Base-by-base conservation (phyloP, 129 eudicot genomes). In the Artemisia annua region DNA sequence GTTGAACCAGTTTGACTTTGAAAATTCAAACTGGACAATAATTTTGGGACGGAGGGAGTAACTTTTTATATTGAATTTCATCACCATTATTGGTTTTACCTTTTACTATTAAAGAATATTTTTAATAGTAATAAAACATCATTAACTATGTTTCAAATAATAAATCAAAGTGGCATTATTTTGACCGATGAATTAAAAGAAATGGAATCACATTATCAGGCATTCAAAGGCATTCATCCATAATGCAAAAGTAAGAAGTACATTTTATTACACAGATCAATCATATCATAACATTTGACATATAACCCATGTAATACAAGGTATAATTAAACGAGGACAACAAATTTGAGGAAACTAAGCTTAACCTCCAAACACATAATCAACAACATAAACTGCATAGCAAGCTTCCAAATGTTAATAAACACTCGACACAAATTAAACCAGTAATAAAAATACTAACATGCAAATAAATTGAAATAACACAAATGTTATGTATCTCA, bases 321-420 rank as follows among this genome's bases (percentile, higher is more conserved):
- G 62, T 74, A 69, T 77, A 48, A 39, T 54, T 65, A 43, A 62
- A 62, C 61, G 18, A 18, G 63, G 19, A 70, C 52, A 3, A 53
- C 51, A 70, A 63, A 52, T 61, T 52, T 35, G 72, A 62, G 72
- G 58, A 77, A 70, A 51, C 26, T 60, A 28, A 77, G 70, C 26
- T 60, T 26, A 77, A 77, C 81, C 71, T 66, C 62, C 17, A 58
- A 44, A 78, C 72, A 78, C 71, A 70, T 70, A 67, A 53, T 35
- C 11, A 61, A 19, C 48, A 62, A 70, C 71, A 71, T n/a, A 22
- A 63, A 70, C 46, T 39, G 16, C 77, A 69, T 53, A 62, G 64
- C 17, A 57, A 70, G 1, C 65, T 61, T 26, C 59, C 77, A 78
- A 78, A 70, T 58, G 65, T 71, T 51, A 63, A 11, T 11, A n/a